Evolutionary conservation across 2,329 filamentous ascomycete genomes (phyloP).

Genomic region (Alternaria alternata): DNA sequence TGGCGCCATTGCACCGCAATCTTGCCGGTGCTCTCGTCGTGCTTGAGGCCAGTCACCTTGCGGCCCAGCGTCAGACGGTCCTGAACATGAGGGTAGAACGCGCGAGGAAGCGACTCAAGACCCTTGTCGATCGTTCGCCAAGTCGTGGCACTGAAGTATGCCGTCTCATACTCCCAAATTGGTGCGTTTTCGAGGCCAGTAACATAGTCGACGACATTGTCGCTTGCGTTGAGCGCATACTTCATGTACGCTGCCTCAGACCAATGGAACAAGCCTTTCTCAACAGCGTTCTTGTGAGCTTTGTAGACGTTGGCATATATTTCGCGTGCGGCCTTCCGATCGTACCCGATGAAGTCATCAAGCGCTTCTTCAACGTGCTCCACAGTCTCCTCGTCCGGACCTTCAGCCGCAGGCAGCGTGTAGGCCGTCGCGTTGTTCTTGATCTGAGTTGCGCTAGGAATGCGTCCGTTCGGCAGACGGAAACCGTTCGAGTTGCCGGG

Average conservation of each 20-base stretch:
- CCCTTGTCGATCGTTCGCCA: constrained; percentile 73
- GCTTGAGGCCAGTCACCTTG: constrained; percentile 65
- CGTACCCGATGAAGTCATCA: constrained; percentile 27
- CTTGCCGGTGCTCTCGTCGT: constrained; percentile 59
- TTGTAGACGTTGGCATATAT: constrained; percentile 58
- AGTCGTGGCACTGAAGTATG: constrained; percentile 67
- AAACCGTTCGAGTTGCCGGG: constrained; percentile 53
- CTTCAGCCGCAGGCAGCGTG: constrained; percentile 19
- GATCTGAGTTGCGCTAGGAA: constrained; percentile 43
- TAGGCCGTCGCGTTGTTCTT: constrained; percentile 37
- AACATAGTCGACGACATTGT: constrained; percentile 60
- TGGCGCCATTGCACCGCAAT: constrained; percentile 67
- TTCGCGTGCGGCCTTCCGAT: constrained; percentile 49
- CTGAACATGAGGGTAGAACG: constrained; percentile 69
- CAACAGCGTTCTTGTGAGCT: constrained; percentile 63
- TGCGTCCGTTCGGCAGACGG: constrained; percentile 45
- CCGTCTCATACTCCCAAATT: constrained; percentile 57
- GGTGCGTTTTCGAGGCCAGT: constrained; percentile 55
- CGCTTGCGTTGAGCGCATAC: constrained; percentile 65
- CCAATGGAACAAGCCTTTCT: constrained; percentile 67
- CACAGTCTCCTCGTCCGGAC: constrained; percentile 28
- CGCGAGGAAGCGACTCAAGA: constrained; percentile 65
- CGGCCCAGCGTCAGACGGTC: constrained; percentile 65
- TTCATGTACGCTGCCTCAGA: constrained; percentile 70
- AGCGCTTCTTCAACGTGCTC: constrained; percentile 31